Base-by-base conservation (phyloP, 768 basidiomycete genomes). In the Termitomyces sp. region DNA sequence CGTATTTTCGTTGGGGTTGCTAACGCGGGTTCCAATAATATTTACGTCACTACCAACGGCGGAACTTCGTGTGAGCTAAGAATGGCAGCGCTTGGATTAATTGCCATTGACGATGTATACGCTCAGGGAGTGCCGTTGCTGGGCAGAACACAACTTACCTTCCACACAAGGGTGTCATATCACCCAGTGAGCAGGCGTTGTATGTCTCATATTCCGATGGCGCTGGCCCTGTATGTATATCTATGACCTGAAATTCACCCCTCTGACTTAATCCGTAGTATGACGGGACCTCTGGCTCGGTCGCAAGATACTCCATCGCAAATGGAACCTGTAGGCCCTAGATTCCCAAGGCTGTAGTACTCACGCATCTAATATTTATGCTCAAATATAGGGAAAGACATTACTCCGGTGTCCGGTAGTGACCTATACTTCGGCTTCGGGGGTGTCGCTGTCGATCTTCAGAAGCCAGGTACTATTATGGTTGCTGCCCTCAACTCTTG, bases 1-100 rank as follows among this genome's bases (percentile, higher is more conserved):
- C 81, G 85, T 47, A 87, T 88, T 36, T 88, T 88, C 55, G 85
- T 86, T 34, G 86, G 86, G 56, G 86, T 88, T 30, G 85, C 82
- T 0, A 86, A 76, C 62, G 70, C 73, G 33, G 84, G 82, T 2
- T 71, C 81, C 0, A 72, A 72, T 61, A 87, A 83, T 59, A 69
- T 88, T 14, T 88, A 81, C 61, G 77, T 85, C 12, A 75, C 81
- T 13, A 79, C 76, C 20, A 77, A 87, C 59, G 83, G 75, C 27
- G 87, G 86, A 16, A 72, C 74, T 44, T 79, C 82, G 16, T 87
- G 86, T 85, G 65, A 53, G 80, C 27, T 6, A 24, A 27, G 7
- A 43, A 3, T n/a, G 1, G 43, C 30, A 46, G 9, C n/a, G 4
- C 32, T 18, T 18, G n/a, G 16, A 47, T 47, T 26, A 20, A 14